Evolutionary conservation across 2,329 filamentous ascomycete genomes (phyloP), one percentile per base, ranked within the genome.

Genomic region (Verticillium dahliae): DNA sequence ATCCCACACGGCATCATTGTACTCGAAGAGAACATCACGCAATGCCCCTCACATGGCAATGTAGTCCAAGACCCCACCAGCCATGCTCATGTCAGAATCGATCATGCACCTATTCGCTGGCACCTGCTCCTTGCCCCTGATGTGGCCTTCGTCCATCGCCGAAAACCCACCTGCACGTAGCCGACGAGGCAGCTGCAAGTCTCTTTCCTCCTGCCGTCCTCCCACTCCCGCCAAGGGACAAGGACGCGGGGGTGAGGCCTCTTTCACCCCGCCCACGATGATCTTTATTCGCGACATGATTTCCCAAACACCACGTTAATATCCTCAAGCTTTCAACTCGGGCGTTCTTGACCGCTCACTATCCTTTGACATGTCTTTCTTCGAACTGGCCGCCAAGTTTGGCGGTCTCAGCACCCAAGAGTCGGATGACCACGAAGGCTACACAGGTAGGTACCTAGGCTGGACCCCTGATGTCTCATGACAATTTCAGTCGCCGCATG

Each of bases 361-460:
- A 4, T 13, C 37, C 9, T 22, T 27, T 6, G 34, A 33, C 41
- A 76, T 75, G 73, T 74, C 73, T 9, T 74, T 75, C 61, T 71
- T 76, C 61, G 62, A 66, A 61, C 67, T 75, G 27, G 68, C 68
- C 58, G 71, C 72, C 38, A 70, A 75, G 59, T 72, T 76, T 31
- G 77, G 80, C 64, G 76, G 78, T 65, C 72, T 81, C 59, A 62
- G 27, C 45, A 66, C 65, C 56, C 65, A 69, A 50, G 73, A 73
- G 57, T 75, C 79, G 67, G 74, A 75, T 37, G 22, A 60, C 15
- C 62, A 66, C 59, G 60, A 52, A 27, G 45, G 45, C 45, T 64
- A 62, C 41, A 57, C 58, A n/a, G 60, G 62, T 64, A 35, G 63
- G 63, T 33, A 5, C 45, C 10, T 14, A 27, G 55, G 54, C 18